phyloP scores from a whole-genome alignment of 2,329 filamentous ascomycete species.

The Verticillium nubilum region DNA sequence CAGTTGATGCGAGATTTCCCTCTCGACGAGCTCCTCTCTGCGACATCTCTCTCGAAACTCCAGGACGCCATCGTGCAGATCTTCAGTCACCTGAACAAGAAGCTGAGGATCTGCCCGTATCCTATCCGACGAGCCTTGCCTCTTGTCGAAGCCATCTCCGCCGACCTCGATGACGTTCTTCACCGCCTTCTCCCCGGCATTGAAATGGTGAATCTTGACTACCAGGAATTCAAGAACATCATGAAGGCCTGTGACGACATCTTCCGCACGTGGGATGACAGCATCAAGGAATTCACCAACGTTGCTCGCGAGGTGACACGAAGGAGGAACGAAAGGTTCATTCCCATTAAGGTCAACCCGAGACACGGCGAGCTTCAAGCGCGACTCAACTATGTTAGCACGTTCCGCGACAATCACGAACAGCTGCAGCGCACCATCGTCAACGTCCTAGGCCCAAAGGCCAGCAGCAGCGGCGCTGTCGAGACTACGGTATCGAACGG shows the following conservation, averaged over 20 bases:
- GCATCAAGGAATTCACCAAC: conserved; percentile 96
- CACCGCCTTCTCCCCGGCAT: conserved; percentile 82
- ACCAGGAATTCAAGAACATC: conserved; percentile 79
- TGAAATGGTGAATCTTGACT: conserved; percentile 86
- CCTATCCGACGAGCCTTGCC: conserved; percentile 86
- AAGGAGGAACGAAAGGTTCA: conserved; percentile 94
- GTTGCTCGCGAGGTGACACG: conserved; percentile 92
- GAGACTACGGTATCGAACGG: conserved; percentile 51
- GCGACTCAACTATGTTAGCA: conserved; percentile 86
- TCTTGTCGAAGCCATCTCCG: conserved; percentile 95
- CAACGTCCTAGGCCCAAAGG: conserved; percentile 83
- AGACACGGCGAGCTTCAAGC: conserved; percentile 86
- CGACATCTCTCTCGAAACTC: conserved; percentile 81
- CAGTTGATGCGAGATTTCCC: conserved; percentile 98
- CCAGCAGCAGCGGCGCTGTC: conserved; percentile 46
- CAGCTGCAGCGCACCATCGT: conserved; percentile 94
- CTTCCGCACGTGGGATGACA: conserved; percentile 91
- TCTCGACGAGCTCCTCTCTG: conserved; percentile 87
- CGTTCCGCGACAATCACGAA: conserved; percentile 95
- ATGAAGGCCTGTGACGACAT: conserved; percentile 82
- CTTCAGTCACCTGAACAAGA: conserved; percentile 95
- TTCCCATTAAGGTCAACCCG: conserved; percentile 91
- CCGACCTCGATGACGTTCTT: conserved; percentile 80
- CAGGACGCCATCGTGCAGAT: conserved; percentile 86
- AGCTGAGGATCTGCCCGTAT: conserved; percentile 92